Conservation (phyloP, 139 green algal genomes). For the Parachlorella kessleri region DNA sequence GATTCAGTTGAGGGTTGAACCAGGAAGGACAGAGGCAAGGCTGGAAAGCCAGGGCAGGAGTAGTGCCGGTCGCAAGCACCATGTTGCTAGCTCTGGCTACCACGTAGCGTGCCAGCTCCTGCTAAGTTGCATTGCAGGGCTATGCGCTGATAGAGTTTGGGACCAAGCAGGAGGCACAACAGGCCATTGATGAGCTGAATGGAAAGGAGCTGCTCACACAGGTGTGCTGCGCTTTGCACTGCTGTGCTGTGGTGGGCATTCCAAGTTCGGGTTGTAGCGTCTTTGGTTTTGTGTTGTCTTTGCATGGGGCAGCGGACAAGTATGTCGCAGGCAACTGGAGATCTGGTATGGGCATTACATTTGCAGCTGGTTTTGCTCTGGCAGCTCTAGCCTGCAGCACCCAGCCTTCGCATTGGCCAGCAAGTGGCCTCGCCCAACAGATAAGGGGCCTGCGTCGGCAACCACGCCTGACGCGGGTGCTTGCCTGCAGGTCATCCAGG, state of each 20-base stretch:
- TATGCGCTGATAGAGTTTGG: constrained; percentile 98
- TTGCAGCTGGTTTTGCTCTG: no score
- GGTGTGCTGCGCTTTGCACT: background rate
- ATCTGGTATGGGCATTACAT: background rate
- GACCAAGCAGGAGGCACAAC: constrained; percentile 78
- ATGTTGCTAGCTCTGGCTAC: no score
- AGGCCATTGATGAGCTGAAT: constrained; percentile 87
- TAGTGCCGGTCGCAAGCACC: no score
- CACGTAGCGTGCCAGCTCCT: no score
- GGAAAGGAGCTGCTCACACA: constrained; percentile 82
- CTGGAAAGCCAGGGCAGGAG: no score
- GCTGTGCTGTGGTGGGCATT: background rate
- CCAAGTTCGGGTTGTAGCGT: background rate
- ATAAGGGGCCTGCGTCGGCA: no score
- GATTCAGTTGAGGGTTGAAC: no score
- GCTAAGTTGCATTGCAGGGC: constrained; percentile 72
- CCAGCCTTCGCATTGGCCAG: background rate
- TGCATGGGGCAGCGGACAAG: background rate
- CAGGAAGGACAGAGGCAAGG: no score
- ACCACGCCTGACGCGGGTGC: no score
- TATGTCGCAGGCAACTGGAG: background rate
- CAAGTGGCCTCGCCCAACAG: no score
- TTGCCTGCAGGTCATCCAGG: constrained; percentile 52
- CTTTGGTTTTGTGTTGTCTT: background rate
- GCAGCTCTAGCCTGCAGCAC: no score